phyloP scores from a whole-genome alignment of 345 rosid genomes.

The Syzygium jambos region DNA sequence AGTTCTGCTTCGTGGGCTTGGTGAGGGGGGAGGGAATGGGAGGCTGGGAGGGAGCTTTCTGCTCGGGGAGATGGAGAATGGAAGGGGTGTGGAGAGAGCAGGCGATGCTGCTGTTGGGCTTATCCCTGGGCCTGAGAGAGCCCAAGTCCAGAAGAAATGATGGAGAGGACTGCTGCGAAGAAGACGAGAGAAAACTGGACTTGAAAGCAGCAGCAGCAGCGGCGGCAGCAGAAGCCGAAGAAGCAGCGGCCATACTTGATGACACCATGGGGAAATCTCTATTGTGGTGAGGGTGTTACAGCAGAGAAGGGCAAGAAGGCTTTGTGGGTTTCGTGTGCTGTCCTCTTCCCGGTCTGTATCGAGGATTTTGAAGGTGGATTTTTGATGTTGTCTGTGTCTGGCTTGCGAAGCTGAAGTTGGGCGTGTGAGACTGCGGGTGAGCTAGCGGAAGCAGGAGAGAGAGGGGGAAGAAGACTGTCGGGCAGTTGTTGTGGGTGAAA shows the following conservation, averaged over 20 bases:
- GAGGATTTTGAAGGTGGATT: background rate
- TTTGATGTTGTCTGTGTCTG: background rate
- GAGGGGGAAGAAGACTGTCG: background rate
- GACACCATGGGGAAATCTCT: background rate
- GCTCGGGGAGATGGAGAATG: constrained; percentile 46
- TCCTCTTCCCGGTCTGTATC: background rate
- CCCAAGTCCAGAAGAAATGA: constrained; percentile 1
- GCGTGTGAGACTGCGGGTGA: background rate
- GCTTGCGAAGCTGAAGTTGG: background rate
- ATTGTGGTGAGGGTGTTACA: background rate
- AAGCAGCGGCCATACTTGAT: background rate
- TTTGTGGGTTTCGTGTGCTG: background rate
- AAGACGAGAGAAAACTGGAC: constrained; percentile 4
- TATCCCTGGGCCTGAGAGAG: constrained; percentile 3
- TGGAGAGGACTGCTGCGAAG: constrained; percentile 1
- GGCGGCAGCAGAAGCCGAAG: background rate
- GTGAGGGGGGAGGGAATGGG: background rate
- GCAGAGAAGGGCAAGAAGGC: no score
- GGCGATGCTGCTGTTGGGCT: constrained; percentile 2
- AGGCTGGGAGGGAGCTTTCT: constrained; percentile 14
- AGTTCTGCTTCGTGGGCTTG: constrained; percentile 4
- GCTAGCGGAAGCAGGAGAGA: background rate
- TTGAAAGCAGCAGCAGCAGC: background rate
- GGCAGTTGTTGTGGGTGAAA: background rate
- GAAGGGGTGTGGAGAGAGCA: constrained; percentile 47